Percentiles rank a stretch among this genome's conserved stretches.
These are phyloP conservation scores for Suillus discolor DNA, from an alignment of 768 basidiomycete species.

Conservation along the genomic window DNA sequence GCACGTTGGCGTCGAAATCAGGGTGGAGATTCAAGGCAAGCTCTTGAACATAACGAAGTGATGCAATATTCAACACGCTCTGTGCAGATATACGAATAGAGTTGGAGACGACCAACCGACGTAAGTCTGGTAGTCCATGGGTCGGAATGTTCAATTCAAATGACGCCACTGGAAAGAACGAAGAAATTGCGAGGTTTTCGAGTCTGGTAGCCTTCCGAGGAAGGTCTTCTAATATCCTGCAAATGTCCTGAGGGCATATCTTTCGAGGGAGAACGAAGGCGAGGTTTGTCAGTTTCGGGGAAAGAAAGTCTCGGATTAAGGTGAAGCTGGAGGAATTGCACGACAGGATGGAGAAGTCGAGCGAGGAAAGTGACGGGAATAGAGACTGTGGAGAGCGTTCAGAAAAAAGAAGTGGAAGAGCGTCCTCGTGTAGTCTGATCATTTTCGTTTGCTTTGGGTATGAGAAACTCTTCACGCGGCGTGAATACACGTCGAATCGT, in stretches of 20 bases:
- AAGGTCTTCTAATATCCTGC: conserved; percentile 26
- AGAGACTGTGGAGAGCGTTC: conserved; percentile 23
- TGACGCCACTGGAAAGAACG: conserved; percentile 13
- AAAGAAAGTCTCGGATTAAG: conserved; percentile 22
- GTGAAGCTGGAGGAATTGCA: conserved; percentile 21
- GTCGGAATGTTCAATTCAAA: conserved; percentile 20
- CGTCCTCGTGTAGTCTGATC: conserved; percentile 28
- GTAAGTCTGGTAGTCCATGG: conserved; percentile 23
- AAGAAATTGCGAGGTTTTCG: conserved; percentile 26
- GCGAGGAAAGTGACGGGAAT: conserved; percentile 26
- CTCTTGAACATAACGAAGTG: conserved; percentile 27
- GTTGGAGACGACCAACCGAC: conserved; percentile 26
- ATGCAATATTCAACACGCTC: conserved; percentile 23
- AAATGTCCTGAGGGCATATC: conserved; percentile 19
- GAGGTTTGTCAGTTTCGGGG: conserved; percentile 23
- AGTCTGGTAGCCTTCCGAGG: conserved; percentile 19
- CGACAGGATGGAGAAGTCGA: conserved; percentile 32
- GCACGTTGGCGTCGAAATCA: conserved; percentile 20
- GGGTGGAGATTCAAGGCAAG: conserved; percentile 21
- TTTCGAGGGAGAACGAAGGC: conserved; percentile 28
- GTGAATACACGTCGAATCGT: conserved; percentile 24
- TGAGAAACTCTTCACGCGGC: conserved; percentile 24
- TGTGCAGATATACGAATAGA: conserved; percentile 25
- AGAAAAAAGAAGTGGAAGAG: conserved; percentile 22
- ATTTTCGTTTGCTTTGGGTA: conserved; percentile 24